These are phyloP conservation scores for Salix suchowensis DNA, from an alignment of 345 rosid species.

Conservation along the genomic window DNA sequence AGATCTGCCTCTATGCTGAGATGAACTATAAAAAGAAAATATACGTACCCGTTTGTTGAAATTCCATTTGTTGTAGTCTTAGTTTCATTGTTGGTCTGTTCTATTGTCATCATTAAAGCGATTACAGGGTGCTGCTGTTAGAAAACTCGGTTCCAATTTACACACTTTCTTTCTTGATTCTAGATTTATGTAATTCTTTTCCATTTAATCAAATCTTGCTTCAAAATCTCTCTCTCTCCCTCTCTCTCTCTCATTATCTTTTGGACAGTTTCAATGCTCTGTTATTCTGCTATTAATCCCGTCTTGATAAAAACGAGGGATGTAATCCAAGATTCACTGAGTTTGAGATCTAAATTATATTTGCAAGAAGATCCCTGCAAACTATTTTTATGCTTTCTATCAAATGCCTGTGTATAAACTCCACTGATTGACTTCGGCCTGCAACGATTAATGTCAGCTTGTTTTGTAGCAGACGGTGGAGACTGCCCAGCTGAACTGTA, in stretches of 20 bases:
- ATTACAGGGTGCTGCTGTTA: conserved; percentile 3
- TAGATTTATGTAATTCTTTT: conserved; percentile 6
- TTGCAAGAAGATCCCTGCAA: not conserved
- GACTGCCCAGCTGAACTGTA: no score
- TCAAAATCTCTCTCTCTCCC: not conserved
- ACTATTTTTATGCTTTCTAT: not conserved
- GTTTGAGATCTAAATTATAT: not conserved
- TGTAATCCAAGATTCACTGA: not conserved
- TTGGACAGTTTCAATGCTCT: not conserved
- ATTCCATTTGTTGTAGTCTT: not conserved
- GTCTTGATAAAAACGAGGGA: not conserved
- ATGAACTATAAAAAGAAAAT: not conserved
- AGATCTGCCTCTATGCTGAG: conserved; percentile 29
- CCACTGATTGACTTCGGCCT: not conserved
- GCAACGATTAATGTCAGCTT: not conserved
- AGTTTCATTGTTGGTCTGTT: conserved; percentile 11
- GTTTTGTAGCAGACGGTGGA: no score
- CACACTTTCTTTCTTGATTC: conserved; percentile 12
- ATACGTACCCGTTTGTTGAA: not conserved
- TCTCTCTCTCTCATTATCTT: not conserved
- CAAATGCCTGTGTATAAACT: not conserved
- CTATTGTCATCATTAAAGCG: conserved; percentile 11
- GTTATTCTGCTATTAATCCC: not conserved
- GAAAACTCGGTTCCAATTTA: conserved; percentile 11
- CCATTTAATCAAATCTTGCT: not conserved